Conservation (phyloP, 177 flowering plant genomes). For the Tripterygium wilfordii region DNA sequence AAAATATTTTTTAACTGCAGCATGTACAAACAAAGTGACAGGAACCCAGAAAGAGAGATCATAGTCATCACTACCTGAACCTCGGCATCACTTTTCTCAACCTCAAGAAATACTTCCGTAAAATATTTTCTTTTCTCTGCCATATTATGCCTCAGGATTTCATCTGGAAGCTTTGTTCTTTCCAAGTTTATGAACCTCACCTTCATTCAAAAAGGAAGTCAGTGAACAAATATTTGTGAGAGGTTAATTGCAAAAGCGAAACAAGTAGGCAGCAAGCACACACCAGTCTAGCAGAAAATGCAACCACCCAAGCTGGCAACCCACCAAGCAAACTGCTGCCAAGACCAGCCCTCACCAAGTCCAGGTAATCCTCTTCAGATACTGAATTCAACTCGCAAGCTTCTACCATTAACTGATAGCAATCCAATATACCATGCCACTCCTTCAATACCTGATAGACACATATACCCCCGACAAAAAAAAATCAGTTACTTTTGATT, state of each 20-base stretch:
- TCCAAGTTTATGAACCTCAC: conserved; percentile 93
- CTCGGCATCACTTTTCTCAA: conserved; percentile 93
- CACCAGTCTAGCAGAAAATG: conserved; percentile 94
- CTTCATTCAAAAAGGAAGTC: conserved; percentile 33
- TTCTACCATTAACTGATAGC: conserved; percentile 78
- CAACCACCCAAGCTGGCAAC: conserved; percentile 93
- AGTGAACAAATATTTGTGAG: background rate
- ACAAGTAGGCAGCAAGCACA: conserved; percentile 13
- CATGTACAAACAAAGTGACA: too few relatives aligned
- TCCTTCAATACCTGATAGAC: conserved; percentile 76
- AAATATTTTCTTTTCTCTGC: conserved; percentile 90
- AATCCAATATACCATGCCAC: conserved; percentile 81
- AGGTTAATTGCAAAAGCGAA: conserved; percentile 1
- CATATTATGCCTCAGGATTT: conserved; percentile 79
- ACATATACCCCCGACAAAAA: too few relatives aligned
- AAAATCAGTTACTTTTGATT: too few relatives aligned
- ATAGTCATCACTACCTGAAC: too few relatives aligned
- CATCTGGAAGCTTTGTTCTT: conserved; percentile 88
- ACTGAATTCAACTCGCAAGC: conserved; percentile 79
- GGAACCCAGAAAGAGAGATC: too few relatives aligned
- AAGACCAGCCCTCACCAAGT: conserved; percentile 82
- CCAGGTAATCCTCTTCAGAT: conserved; percentile 85
- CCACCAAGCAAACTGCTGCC: conserved; percentile 95
- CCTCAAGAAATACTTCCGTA: conserved; percentile 63
- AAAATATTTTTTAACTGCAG: too few relatives aligned